A percentile compares a stretch with the other conserved stretches of the same genome.
phyloP scores from a whole-genome alignment of 2,329 filamentous ascomycete species.

The Penicillium fuscoglaucum region DNA sequence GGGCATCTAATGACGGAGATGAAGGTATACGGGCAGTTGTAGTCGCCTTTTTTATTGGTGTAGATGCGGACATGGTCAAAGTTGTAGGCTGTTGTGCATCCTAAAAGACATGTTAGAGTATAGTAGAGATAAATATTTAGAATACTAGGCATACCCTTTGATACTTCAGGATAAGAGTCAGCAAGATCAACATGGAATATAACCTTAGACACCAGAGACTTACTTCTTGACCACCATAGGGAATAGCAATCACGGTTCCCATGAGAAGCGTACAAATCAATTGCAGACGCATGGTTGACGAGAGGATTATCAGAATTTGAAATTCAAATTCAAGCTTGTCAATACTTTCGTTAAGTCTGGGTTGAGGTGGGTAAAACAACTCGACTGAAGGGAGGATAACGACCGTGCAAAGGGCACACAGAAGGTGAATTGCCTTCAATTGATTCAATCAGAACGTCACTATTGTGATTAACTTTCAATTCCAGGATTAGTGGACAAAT shows the following conservation, averaged over 20 bases:
- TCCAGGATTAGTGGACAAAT: neutral
- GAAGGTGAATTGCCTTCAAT: no score
- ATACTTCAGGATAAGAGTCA: neutral
- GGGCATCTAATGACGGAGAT: conserved; percentile 4
- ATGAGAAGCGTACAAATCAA: conserved; percentile 5
- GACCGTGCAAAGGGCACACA: no score
- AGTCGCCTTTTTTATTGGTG: conserved; percentile 11
- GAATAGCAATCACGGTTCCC: conserved; percentile 7
- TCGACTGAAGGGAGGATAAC: no score
- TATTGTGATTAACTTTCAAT: neutral
- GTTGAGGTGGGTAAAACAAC: no score
- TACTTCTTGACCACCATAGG: conserved; percentile 3
- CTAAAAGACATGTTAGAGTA: neutral
- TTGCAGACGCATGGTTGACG: conserved; percentile 10
- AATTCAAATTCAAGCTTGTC: neutral
- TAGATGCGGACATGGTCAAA: conserved; percentile 9
- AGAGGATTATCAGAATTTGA: neutral
- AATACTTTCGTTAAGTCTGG: no score
- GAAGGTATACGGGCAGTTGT: neutral
- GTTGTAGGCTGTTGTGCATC: conserved; percentile 1
- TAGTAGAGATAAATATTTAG: neutral
- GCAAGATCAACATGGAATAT: neutral
- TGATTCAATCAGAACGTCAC: no score
- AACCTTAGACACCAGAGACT: neutral
- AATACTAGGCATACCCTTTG: neutral